phyloP scores from a whole-genome alignment of 257 asterid genomes.

The Nyctanthes arbortristis region DNA sequence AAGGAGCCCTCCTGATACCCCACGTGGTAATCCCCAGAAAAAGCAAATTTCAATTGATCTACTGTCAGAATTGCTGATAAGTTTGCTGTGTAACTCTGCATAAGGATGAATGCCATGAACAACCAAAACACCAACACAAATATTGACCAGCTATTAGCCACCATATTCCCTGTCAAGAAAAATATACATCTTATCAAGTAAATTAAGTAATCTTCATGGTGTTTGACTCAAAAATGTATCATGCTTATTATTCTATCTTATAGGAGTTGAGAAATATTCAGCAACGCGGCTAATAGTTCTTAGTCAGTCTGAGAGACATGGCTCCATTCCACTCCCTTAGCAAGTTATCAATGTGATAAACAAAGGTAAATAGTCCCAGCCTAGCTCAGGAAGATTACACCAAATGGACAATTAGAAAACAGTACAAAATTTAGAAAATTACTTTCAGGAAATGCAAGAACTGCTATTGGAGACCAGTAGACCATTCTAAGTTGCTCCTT shows the following conservation, averaged over 20 bases:
- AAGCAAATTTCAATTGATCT: slow-evolving; percentile 33
- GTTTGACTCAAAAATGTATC: not conserved
- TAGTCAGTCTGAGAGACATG: not conserved
- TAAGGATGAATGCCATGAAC: slow-evolving; percentile 47
- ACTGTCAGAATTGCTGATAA: slow-evolving; percentile 39
- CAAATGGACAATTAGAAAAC: not conserved
- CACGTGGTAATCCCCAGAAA: slow-evolving; percentile 26
- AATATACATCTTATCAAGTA: not conserved
- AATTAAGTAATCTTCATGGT: not conserved
- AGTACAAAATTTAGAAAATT: not conserved
- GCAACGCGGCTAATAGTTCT: not conserved
- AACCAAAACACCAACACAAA: slow-evolving; percentile 41
- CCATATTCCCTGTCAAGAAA: slow-evolving; percentile 35
- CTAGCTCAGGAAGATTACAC: not conserved
- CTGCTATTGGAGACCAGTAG: not conserved
- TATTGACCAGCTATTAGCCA: slow-evolving; percentile 35
- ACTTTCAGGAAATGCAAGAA: slow-evolving; percentile 1
- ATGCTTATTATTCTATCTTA: not conserved
- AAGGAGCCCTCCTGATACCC: slow-evolving; percentile 40
- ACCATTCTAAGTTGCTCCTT: not conserved
- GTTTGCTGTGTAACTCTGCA: slow-evolving; percentile 42
- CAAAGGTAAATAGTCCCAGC: not conserved
- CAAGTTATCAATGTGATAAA: not conserved
- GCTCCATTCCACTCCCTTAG: not conserved
- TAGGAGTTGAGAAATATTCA: not conserved